A percentile compares a stretch with the other conserved stretches of the same genome.
Conservation (phyloP, 2,329 filamentous ascomycete genomes). For the Colletotrichum lupini region DNA sequence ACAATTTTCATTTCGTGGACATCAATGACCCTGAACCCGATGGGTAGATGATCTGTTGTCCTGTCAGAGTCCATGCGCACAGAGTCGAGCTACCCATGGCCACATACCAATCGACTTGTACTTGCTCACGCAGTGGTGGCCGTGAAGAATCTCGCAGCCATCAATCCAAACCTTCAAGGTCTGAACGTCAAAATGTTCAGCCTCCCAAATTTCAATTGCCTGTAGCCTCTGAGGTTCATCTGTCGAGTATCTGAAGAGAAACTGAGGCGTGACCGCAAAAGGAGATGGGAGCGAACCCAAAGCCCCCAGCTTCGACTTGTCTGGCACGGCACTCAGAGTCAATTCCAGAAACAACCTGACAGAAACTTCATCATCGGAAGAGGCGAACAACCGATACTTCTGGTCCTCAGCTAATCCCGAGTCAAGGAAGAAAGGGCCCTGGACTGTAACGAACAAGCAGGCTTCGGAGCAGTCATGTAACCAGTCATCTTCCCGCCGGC, state of each 20-base stretch:
- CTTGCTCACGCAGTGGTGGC: neutral
- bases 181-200: neutral
- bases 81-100: no score
- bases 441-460: neutral
- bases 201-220: constrained; percentile 7
- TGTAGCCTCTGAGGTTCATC: neutral
- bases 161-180: constrained; percentile 10
- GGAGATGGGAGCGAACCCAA: neutral
- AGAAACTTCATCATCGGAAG: neutral
- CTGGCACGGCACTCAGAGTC: constrained; percentile 2
- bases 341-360: constrained; percentile 20
- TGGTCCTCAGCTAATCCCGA: neutral
- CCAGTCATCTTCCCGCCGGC: neutral
- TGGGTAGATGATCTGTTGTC: neutral
- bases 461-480: neutral
- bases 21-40: constrained; percentile 45
- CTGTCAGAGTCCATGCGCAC: neutral
- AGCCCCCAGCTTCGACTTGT: no score
- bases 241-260: neutral
- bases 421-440: constrained; percentile 22
- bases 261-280: constrained; percentile 15
- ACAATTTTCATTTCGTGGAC: constrained; percentile 50
- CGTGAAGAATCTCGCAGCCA: neutral
- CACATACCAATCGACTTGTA: constrained; percentile 12
- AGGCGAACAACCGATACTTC: neutral